Evolutionary conservation across 106 monocot species (phyloP), one percentile per base, ranked within the genome.

Genomic region (Hemerocallis citrina): DNA sequence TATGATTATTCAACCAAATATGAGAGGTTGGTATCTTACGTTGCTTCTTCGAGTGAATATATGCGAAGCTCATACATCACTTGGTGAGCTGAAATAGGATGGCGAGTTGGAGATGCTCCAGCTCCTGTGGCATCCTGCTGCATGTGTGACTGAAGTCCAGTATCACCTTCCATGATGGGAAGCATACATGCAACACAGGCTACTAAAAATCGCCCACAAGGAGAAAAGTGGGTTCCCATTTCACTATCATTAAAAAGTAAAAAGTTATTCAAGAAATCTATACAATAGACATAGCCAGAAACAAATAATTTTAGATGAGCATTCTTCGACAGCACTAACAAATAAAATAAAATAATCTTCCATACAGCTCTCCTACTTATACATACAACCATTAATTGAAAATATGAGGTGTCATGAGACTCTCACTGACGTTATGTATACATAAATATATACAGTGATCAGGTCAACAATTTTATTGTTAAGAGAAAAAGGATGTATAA

Each of bases 221-320:
- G 95, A 27, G 95, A 96, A 79, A 96, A 90, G 52, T 96, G 95
- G 48, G 90, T 81, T 34, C 95, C 95, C 95, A 96, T 96, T 79
- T 96, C 90, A 87, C 95, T 96, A 87, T 39, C 34, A 76, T 50
- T 32, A 64, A 35, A 11, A 17, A n/a, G 6, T 23, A 34, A 6
- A 33, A 16, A 56, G n/a, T 34, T n/a, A 34, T 1, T 10, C 32
- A 34, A 34, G 34, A 56, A 52, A 13, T 28, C 29, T 2, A 29
- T 12, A 49, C 11, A 23, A 43, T 14, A 44, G 44, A 16, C 44
- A 49, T n/a, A 32, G 54, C 54, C 3, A 54, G 20, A 22, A 54
- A 3, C 31, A 54, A 32, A 12, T 4, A 54, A 16, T 32, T 54
- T 54, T n/a, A 32, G 29, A 16, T n/a, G 32, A 30, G 31, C 54